Evolutionary conservation across 208 protist species (phyloP), one percentile per base, ranked within the genome.

Genomic region (Trypanosomatidae sp.): DNA sequence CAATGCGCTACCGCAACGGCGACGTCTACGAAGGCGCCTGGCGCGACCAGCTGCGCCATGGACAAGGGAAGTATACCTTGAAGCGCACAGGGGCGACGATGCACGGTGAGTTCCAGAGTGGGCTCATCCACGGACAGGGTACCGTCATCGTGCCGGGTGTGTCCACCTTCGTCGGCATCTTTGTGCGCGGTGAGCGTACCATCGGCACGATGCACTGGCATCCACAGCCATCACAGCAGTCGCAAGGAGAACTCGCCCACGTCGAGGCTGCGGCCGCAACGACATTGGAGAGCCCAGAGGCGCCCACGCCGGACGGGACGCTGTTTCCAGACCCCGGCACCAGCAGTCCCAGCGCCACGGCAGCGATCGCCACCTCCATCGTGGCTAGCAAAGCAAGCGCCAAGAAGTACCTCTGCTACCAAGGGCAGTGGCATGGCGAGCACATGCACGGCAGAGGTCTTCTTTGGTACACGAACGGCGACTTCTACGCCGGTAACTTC

Each of bases 11-110:
- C 74, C 87, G 85, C 43, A 89, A 92, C 72, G 90, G 90, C 1
- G 90, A 97, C 59, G 65, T 91, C 19, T 98, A 98, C 80, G 79
- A 92, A 22, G 96, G 96, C 41, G 71, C 86, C 73, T 97, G 93
- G 88, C 84, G 83, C 33, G 86, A 93, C 73, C 89, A 88, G n/a
- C 78, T 92, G 67, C 92, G 93, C 10, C 75, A 98, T 62, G 95
- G 95, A 28, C 75, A 87, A 41, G 95, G 95, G n/a, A 90, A 82
- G 41, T 95, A 93, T 66, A 92, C 86, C 13, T 74, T 95, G 39
- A 89, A 91, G 62, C 92, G 88, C 69, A 92, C 84, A 33, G 86
- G 87, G 19, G 84, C 84, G 10, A 93, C 79, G 15, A 85, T 97
- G 71, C 66, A 84, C 33, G 93, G 93, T 10, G 77, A 60, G 46